These are phyloP conservation scores for Purpureocillium lavendulum DNA, from an alignment of 2,329 filamentous ascomycete species.

Conservation along the genomic window DNA sequence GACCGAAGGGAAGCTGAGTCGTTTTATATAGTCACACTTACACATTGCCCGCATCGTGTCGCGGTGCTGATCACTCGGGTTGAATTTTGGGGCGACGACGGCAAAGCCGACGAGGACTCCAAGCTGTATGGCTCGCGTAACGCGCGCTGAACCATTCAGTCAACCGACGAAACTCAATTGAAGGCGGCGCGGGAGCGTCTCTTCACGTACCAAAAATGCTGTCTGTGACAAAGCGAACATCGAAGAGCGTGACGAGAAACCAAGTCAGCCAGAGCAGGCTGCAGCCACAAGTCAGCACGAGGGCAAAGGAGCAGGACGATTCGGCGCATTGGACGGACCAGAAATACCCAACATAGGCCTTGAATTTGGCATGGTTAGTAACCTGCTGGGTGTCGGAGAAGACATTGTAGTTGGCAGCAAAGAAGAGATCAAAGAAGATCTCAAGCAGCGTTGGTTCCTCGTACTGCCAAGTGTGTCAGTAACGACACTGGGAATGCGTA, in stretches of 20 bases:
- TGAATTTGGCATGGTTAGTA: conserved; percentile 21
- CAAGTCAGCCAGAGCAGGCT: conserved; percentile 61
- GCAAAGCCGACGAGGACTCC: conserved; percentile 59
- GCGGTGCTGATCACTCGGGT: conserved; percentile 26
- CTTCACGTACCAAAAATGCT: conserved; percentile 42
- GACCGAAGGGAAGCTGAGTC: too few relatives aligned
- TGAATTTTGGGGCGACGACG: conserved; percentile 44
- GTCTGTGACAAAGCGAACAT: conserved; percentile 58
- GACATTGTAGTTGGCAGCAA: conserved; percentile 54
- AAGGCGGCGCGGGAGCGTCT: too few relatives aligned
- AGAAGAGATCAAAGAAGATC: conserved; percentile 30
- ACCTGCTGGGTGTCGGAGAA: conserved; percentile 32
- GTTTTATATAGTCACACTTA: too few relatives aligned
- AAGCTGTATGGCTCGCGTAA: conserved; percentile 50
- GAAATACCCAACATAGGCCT: conserved; percentile 20
- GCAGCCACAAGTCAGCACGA: background rate
- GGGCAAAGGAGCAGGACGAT: background rate
- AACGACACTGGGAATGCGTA: background rate
- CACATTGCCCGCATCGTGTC: conserved; percentile 32
- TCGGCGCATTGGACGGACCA: background rate
- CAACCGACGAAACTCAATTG: background rate
- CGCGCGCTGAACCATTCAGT: conserved; percentile 29
- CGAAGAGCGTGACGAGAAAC: conserved; percentile 55
- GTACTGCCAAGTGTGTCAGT: conserved; percentile 13
- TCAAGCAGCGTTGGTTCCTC: conserved; percentile 27